Evolutionary conservation across 495 filamentous ascomycete species (phyloP).

Genomic region (Lindgomyces ingoldianus): DNA sequence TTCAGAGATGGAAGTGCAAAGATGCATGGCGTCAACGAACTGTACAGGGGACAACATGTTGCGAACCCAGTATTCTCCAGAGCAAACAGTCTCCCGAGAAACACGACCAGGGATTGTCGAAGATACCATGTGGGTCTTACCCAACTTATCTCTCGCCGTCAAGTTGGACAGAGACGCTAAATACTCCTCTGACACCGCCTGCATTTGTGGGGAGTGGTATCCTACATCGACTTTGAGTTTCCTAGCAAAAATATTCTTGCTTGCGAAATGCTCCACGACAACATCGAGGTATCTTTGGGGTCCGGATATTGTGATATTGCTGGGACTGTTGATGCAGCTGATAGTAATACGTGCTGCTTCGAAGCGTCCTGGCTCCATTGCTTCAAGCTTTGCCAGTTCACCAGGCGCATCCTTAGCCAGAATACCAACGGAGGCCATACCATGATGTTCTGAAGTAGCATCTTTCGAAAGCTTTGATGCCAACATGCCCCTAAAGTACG

Average conservation of each 20-base stretch:
- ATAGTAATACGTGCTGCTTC: slow-evolving; percentile 16
- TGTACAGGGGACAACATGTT: too few species aligned
- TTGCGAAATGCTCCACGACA: slow-evolving; percentile 40
- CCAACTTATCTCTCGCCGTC: too few species aligned
- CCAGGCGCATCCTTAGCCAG: neutral
- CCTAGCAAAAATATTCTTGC: slow-evolving; percentile 46
- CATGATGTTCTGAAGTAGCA: neutral
- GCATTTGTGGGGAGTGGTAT: slow-evolving; percentile 66
- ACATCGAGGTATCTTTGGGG: slow-evolving; percentile 43
- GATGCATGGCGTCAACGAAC: too few species aligned
- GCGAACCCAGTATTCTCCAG: too few species aligned
- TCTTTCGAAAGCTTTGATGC: neutral
- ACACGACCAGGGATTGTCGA: too few species aligned
- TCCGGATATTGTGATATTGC: slow-evolving; percentile 43
- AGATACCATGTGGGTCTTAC: too few species aligned
- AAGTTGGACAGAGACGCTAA: slow-evolving; percentile 34
- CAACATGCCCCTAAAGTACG: slow-evolving; percentile 1
- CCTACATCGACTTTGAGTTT: slow-evolving; percentile 51
- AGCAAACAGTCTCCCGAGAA: too few species aligned
- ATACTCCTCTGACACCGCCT: slow-evolving; percentile 48
- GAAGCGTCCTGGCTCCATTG: neutral
- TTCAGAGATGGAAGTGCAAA: too few species aligned
- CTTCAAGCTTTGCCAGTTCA: neutral
- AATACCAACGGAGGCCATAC: slow-evolving; percentile 18
- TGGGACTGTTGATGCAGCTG: slow-evolving; percentile 44